Evolutionary conservation across 129 eudicot genomes (phyloP), one percentile per base, ranked within the genome.

Genomic region (Helianthus tuberosus): DNA sequence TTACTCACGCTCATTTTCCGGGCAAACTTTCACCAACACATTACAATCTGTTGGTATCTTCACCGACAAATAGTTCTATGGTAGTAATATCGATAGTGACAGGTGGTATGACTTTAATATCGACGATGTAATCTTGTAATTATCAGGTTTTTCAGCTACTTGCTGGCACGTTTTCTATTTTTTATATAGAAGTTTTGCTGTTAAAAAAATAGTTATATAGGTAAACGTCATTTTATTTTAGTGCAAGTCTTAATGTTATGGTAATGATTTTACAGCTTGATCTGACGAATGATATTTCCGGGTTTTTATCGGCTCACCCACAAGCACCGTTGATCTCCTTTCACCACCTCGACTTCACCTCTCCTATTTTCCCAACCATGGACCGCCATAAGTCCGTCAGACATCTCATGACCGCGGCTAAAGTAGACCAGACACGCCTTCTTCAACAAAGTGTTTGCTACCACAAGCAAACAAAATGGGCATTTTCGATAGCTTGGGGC

Each of bases 381-480:
- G 66, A 57, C 48, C 81, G 81, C 46, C 81, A 75, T 27, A 72
- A 61, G 47, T 81, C 85, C 32, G 59, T 69, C 8, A 35, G 72
- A 8, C 81, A 81, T 39, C 77, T 81, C 69, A 81, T 75, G 85
- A 70, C 27, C 5, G 74, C 81, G 4, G 81, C 85, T 23, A 75
- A 70, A 43, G 25, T 11, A 3, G 85, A 81, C 48, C 81, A 81
- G 66, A 70, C 85, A 23, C 85, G 85, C 12, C 68, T 81, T 55
- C 81, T 81, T 59, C 85, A 81, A 75, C 85, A 81, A 81, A 75
- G 77, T 14, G 81, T 75, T 29, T 69, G 81, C 69, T 81, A 81
- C 69, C 55, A 75, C 70, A 81, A 71, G 27, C 48, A 25, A 66
- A 75, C 63, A 25, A 47, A 70, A n/a, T 81, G 85, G 85, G 48